Conservation (phyloP, 805 yeast species). For the Candida incommunis region DNA sequence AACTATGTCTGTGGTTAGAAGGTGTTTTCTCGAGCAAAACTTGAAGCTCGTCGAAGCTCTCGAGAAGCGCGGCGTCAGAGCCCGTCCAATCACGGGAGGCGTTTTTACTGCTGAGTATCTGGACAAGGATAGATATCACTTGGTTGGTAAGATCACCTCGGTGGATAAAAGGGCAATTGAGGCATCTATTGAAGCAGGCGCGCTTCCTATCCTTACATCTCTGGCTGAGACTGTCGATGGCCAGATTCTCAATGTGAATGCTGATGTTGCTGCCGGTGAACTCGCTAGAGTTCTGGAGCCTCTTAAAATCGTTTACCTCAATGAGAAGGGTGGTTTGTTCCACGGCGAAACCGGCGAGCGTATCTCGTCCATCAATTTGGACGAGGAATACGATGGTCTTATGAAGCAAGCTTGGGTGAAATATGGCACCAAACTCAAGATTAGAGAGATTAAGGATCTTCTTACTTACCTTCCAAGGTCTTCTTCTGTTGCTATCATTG, state of each 20-base stretch:
- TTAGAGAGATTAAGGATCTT: slow-evolving; percentile 89
- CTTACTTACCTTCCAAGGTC: slow-evolving; percentile 91
- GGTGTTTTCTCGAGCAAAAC: slow-evolving; percentile 91
- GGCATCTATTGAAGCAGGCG: slow-evolving; percentile 91
- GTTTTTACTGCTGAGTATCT: slow-evolving; percentile 88
- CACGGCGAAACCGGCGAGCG: slow-evolving; percentile 88
- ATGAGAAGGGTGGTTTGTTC: slow-evolving; percentile 95
- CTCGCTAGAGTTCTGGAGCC: slow-evolving; percentile 95
- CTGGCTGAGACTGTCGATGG: slow-evolving; percentile 95
- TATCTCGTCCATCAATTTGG: slow-evolving; percentile 79
- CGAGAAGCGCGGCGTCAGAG: slow-evolving; percentile 93
- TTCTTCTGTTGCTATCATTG: slow-evolving; percentile 93
- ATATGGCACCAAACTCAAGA: slow-evolving; percentile 94
- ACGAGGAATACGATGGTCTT: slow-evolving; percentile 86
- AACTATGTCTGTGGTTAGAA: slow-evolving; percentile 93
- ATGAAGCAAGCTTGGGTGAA: slow-evolving; percentile 96
- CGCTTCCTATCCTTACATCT: slow-evolving; percentile 90
- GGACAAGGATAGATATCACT: slow-evolving; percentile 78
- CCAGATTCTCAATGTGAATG: slow-evolving; percentile 92
- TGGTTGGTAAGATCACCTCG: slow-evolving; percentile 79
- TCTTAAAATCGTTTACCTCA: slow-evolving; percentile 85
- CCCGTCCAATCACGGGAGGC: slow-evolving; percentile 97
- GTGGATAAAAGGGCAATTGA: slow-evolving; percentile 86
- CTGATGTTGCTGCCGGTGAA: slow-evolving; percentile 98
- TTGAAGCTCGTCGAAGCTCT: slow-evolving; percentile 88